Conservation (phyloP, 495 filamentous ascomycete genomes). For the Penicillium chermesinum region DNA sequence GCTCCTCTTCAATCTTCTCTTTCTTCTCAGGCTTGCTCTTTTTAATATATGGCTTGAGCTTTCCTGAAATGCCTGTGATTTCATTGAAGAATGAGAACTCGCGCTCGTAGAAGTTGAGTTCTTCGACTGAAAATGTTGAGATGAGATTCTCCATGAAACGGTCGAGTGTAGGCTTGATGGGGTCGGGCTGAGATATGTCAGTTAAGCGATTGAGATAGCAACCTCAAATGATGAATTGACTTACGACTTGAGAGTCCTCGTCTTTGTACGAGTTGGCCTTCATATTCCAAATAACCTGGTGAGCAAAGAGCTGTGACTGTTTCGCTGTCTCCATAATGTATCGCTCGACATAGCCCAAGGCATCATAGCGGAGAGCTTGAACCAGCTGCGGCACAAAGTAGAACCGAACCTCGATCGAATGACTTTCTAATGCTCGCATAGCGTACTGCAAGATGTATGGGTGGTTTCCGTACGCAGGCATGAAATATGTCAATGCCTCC, state of each 20-base stretch:
- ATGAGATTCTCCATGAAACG: slow-evolving; percentile 81
- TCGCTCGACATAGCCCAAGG: slow-evolving; percentile 87
- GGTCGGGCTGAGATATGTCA: slow-evolving; percentile 67
- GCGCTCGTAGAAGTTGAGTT: slow-evolving; percentile 83
- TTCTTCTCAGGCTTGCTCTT: slow-evolving; percentile 94
- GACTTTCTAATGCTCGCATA: slow-evolving; percentile 88
- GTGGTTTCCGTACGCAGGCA: slow-evolving; percentile 90
- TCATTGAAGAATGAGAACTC: slow-evolving; percentile 98
- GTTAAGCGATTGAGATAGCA: slow-evolving; percentile 7
- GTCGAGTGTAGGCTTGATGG: slow-evolving; percentile 88
- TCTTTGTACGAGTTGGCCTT: slow-evolving; percentile 98
- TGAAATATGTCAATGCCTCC: slow-evolving; percentile 85
- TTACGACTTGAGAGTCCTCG: slow-evolving; percentile 82
- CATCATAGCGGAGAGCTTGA: slow-evolving; percentile 92
- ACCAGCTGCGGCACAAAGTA: slow-evolving; percentile 99
- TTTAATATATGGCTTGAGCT: slow-evolving; percentile 90
- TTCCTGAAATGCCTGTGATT: slow-evolving; percentile 91
- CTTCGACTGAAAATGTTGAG: slow-evolving; percentile 68
- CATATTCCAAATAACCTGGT: slow-evolving; percentile 99
- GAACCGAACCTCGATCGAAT: slow-evolving; percentile 93
- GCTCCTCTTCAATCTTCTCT: slow-evolving; percentile 96
- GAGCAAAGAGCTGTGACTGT: slow-evolving; percentile 92
- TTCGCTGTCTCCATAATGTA: slow-evolving; percentile 96
- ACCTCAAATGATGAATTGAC: slow-evolving; percentile 20
- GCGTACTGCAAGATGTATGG: slow-evolving; percentile 95